A percentile compares a stretch with the other conserved stretches of the same genome.
Conservation (phyloP, 2,329 filamentous ascomycete genomes). For the Fusarium kyushuense region DNA sequence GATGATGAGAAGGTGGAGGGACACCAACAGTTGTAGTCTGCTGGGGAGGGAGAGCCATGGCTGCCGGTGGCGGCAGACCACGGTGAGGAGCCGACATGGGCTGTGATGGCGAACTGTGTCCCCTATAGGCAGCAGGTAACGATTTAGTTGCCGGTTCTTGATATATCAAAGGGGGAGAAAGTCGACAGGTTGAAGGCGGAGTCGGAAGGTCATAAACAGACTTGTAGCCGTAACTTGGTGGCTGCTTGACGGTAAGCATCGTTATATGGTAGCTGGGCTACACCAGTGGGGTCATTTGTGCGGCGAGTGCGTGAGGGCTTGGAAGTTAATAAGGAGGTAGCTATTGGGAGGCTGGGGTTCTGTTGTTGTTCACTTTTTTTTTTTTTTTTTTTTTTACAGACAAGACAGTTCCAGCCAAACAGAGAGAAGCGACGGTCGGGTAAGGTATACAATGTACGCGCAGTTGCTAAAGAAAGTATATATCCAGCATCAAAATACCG, state of each 20-base stretch:
- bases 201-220: constrained; percentile 72
- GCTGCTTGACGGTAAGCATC: constrained; percentile 73
- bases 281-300: constrained; percentile 48
- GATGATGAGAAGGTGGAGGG: constrained; percentile 47
- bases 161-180: constrained; percentile 65
- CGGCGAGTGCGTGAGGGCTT: constrained; percentile 24
- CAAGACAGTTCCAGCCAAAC: constrained; percentile 18
- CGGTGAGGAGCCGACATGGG: constrained; percentile 78
- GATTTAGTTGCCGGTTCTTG: constrained; percentile 61
- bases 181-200: constrained; percentile 66
- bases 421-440: not conserved
- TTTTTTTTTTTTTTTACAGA: no score
- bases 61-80: constrained; percentile 75
- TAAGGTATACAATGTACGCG: not conserved
- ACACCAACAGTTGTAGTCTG: constrained; percentile 51
- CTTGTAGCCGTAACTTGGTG: constrained; percentile 69
- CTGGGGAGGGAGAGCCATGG: constrained; percentile 70
- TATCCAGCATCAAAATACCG: not conserved
- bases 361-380: constrained; percentile 38
- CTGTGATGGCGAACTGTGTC: constrained; percentile 63
- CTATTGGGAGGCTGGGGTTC: constrained; percentile 32
- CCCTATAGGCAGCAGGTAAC: constrained; percentile 55
- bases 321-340: constrained; percentile 2
- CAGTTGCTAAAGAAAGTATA: not conserved
- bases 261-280: constrained; percentile 54